Evolutionary conservation across 2,329 filamentous ascomycete species (phyloP).

Genomic region (Sporothrix luriei): DNA sequence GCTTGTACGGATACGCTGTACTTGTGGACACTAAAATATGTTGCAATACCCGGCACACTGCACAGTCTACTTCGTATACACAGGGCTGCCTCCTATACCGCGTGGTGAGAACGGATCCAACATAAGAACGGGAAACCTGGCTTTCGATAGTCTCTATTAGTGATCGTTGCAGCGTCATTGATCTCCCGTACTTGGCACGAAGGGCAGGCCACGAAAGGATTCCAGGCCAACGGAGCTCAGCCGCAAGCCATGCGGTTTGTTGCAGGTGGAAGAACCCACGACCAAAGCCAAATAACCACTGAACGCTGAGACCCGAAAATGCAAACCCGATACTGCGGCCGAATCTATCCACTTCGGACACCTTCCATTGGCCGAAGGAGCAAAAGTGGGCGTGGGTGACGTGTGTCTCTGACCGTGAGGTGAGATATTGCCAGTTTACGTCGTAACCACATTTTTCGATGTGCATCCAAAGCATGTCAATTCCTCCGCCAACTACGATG

Average conservation of each 20-base stretch:
- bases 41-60: not conserved
- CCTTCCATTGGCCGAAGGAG: not conserved
- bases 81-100: too few species aligned
- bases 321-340: slow-evolving; percentile 12
- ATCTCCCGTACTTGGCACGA: not conserved
- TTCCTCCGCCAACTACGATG: not conserved
- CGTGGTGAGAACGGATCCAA: not conserved
- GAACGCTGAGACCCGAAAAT: not conserved
- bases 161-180: not conserved
- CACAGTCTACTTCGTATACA: too few species aligned
- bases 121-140: not conserved
- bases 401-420: not conserved
- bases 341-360: not conserved
- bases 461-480: not conserved
- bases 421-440: slow-evolving; percentile 4
- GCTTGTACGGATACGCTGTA: not conserved
- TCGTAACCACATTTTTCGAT: not conserved
- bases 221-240: too few species aligned
- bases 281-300: not conserved
- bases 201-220: not conserved
- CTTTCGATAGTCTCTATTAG: not conserved
- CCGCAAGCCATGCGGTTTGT: slow-evolving; percentile 2
- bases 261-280: slow-evolving; percentile 1
- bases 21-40: too few species aligned
- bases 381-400: slow-evolving; percentile 12